A percentile compares a stretch with the other conserved stretches of the same genome.
These are phyloP conservation scores for Cryptococcus maquisensis DNA, from an alignment of 1,284 basidiomycete genomes.

Conservation along the genomic window DNA sequence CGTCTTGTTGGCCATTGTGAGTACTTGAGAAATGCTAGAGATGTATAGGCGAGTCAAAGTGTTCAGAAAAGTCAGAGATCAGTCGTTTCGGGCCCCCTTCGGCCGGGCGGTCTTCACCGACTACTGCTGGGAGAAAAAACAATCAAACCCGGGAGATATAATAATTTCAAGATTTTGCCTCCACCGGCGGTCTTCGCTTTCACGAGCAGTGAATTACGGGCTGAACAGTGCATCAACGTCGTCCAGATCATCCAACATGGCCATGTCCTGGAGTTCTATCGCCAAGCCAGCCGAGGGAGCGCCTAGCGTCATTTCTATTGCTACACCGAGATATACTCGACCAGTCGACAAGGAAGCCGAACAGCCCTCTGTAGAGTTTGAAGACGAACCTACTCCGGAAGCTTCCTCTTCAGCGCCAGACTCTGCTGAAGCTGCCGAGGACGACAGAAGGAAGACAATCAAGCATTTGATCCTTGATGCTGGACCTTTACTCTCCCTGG, in stretches of 20 bases:
- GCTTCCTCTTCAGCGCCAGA: background rate
- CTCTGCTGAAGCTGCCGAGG: background rate
- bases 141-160: background rate
- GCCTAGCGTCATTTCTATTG: conserved; percentile 18
- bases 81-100: background rate
- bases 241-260: conserved; percentile 23
- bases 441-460: conserved; percentile 43
- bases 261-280: conserved; percentile 31
- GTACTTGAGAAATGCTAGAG: background rate
- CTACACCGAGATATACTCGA: conserved; percentile 5
- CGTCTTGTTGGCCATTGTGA: conserved; percentile 20
- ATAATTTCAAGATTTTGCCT: conserved; percentile 1
- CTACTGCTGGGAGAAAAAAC: conserved; percentile 1
- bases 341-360: background rate
- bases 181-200: conserved; percentile 1
- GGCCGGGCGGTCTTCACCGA: too few relatives aligned
- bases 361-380: background rate
- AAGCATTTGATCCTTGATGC: conserved; percentile 84
- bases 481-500: conserved; percentile 79
- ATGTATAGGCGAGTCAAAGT: conserved; percentile 1
- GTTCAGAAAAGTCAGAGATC: background rate
- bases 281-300: conserved; percentile 16
- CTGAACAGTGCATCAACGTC: background rate
- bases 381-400: background rate
- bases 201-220: background rate